Conservation (phyloP, 2,329 filamentous ascomycete species). For the Trichoderma simmonsii region DNA sequence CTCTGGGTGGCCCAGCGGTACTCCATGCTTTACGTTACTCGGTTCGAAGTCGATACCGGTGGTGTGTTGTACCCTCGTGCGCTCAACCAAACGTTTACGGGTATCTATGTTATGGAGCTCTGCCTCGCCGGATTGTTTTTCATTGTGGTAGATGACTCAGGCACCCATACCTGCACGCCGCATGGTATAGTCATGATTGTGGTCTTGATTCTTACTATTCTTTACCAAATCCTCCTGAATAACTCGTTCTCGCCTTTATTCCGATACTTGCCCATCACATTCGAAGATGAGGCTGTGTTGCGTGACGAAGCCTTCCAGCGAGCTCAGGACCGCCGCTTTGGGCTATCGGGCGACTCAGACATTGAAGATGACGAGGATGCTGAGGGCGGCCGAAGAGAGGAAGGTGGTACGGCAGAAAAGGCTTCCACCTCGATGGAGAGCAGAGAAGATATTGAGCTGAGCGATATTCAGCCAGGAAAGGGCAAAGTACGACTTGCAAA, state of each 20-base stretch:
- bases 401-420: constrained; percentile 22
- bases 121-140: constrained; percentile 89
- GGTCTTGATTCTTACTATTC: constrained; percentile 62
- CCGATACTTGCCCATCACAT: constrained; percentile 85
- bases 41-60: constrained; percentile 86
- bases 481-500: constrained; percentile 35
- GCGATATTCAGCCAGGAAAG: constrained; percentile 31
- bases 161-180: constrained; percentile 58
- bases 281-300: constrained; percentile 92
- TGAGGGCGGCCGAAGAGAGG: constrained; percentile 31
- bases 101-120: constrained; percentile 91
- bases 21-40: constrained; percentile 90
- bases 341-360: constrained; percentile 53
- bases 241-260: constrained; percentile 80
- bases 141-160: constrained; percentile 59
- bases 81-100: constrained; percentile 93
- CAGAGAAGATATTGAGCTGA: constrained; percentile 39
- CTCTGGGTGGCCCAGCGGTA: constrained; percentile 97
- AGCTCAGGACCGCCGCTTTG: constrained; percentile 69
- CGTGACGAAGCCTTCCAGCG: constrained; percentile 85
- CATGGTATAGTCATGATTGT: constrained; percentile 87
- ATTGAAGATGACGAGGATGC: constrained; percentile 45
- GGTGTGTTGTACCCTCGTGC: constrained; percentile 88
- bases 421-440: constrained; percentile 32
- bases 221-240: constrained; percentile 81